A percentile compares a stretch with the other conserved stretches of the same genome.
Conservation (phyloP, 495 filamentous ascomycete genomes). For the Xylaria castorea region DNA sequence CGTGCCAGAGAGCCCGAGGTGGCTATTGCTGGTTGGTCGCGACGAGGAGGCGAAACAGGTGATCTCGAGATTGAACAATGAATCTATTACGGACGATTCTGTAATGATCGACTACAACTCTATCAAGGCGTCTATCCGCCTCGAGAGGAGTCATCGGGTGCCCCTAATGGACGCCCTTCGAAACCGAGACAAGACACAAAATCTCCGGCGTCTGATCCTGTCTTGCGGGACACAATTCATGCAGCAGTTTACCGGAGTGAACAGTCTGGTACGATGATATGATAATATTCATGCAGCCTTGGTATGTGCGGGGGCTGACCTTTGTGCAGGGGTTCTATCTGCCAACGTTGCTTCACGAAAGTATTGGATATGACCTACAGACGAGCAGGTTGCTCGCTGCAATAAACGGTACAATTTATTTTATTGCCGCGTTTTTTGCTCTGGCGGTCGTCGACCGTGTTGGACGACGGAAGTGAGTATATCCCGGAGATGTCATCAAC, state of each 20-base stretch:
- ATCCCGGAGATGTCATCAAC: background rate
- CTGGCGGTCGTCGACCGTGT: conserved; percentile 38
- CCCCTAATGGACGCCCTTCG: conserved; percentile 37
- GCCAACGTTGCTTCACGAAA: conserved; percentile 39
- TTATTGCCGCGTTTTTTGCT: conserved; percentile 40
- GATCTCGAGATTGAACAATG: conserved; percentile 41
- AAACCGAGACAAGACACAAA: conserved; percentile 44
- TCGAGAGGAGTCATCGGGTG: conserved; percentile 40
- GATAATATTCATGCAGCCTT: background rate
- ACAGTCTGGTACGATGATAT: conserved; percentile 29
- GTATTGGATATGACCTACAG: conserved; percentile 38
- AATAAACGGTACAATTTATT: conserved; percentile 40
- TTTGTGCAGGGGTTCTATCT: conserved; percentile 36
- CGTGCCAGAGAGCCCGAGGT: conserved; percentile 48
- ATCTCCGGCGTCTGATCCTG: conserved; percentile 42
- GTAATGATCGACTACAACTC: conserved; percentile 39
- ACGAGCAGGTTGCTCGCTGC: conserved; percentile 40
- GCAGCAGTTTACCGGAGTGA: conserved; percentile 42
- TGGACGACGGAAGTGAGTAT: conserved; percentile 40
- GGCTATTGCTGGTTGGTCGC: conserved; percentile 36
- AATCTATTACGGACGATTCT: conserved; percentile 18
- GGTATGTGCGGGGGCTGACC: conserved; percentile 10
- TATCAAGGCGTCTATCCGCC: conserved; percentile 38
- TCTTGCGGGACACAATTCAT: conserved; percentile 43
- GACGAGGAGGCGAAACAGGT: conserved; percentile 43